Percentiles rank a stretch among this genome's conserved stretches.
Conservation (phyloP, 306 rosid genomes). For the Trichosanthes truncata region DNA sequence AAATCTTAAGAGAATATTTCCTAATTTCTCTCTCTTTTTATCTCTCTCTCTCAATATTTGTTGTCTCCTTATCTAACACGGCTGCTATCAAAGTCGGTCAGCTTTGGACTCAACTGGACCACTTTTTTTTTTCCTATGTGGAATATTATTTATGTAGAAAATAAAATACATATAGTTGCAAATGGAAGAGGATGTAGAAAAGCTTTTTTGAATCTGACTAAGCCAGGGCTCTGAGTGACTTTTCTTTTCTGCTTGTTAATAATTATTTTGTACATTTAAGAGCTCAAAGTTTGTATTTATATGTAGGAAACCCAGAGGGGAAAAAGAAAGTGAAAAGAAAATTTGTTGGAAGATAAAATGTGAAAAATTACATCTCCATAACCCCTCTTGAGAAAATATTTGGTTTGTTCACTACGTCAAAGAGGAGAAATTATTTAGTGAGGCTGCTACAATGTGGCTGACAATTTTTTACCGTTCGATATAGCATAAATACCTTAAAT, state of each 20-base stretch:
- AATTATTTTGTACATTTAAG: background rate
- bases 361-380: background rate
- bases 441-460: too few species aligned
- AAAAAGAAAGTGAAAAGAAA: background rate
- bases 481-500: too few species aligned
- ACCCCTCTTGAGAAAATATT: background rate
- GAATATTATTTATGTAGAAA: background rate
- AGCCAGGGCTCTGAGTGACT: background rate
- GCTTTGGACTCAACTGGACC: conserved; percentile 68
- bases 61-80: conserved; percentile 57
- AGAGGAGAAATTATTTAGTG: too few species aligned
- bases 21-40: conserved; percentile 6
- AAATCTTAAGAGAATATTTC: conserved; percentile 27
- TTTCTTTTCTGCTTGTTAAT: background rate
- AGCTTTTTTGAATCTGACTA: background rate
- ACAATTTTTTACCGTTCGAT: too few species aligned
- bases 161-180: background rate
- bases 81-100: conserved; percentile 63
- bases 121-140: background rate
- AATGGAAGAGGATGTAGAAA: background rate
- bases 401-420: too few species aligned
- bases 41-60: conserved; percentile 18
- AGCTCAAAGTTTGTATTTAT: background rate
- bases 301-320: background rate
- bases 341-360: background rate